Base-by-base conservation (phyloP, 2,329 filamentous ascomycete species). In the Drechslera avenae region DNA sequence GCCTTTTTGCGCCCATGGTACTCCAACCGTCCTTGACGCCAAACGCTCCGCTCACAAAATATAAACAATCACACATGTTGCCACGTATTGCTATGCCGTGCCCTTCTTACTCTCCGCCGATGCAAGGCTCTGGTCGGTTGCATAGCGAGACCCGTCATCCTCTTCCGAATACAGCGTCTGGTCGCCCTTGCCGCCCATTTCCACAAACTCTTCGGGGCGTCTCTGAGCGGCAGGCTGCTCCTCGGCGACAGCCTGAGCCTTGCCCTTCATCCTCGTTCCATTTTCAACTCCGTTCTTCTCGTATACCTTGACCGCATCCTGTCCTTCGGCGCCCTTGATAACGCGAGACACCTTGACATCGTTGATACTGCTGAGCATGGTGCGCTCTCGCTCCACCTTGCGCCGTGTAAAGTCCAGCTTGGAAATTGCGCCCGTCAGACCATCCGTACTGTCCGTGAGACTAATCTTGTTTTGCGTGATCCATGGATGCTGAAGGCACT, bases 401-500 rank as follows among this genome's bases (percentile, higher is more conserved):
- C 93, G 86, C 63, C 88, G 89, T 19, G 88, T 86, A 69, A 99
- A 92, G 61, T 94, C 91, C 8, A 99, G 82, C 9, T 84, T 83
- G 18, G 85, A 86, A 61, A 99, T 84, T 26, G 89, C 91, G n/a
- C 90, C 90, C 0, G 94, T 92, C 17, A 99, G 81, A 5, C 93
- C 92, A 67, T 95, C 91, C 13, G 92, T 97, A 75, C 91, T 96
- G 76, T 97, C 93, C 54, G 86, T 86, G 23, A 87, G 79, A 53
- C 81, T 86, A 40, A 74, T 64, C 4, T 60, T 61, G 40, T 59
- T 55, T 42, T 85, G 81, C 0, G 85, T 91, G 46, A 91, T 84
- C 94, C 94, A 99, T 0, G 93, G 91, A 68, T 99, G 94, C 59
- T 88, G 80, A 8, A 99, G 81, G 68, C 94, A 97, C 64, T 96